Percentiles rank a stretch among this genome's conserved stretches.
phyloP scores from a whole-genome alignment of 1,284 basidiomycete species.

The Apiotrichum montevideense region DNA sequence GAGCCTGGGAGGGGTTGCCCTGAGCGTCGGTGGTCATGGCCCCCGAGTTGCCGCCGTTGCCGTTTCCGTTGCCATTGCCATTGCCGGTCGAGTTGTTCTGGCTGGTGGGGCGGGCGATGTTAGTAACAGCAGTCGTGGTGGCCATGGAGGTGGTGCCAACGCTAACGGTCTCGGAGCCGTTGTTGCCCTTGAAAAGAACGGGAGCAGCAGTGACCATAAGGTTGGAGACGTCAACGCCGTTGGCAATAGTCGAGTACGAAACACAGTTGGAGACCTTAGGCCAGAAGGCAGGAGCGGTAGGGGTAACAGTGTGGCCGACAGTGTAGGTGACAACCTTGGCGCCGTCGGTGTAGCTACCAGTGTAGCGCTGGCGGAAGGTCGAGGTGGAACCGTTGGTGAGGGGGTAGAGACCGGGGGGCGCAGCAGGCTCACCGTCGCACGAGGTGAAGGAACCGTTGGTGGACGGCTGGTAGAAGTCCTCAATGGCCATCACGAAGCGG shows the following conservation, averaged over 20 bases:
- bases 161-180: conserved; percentile 14
- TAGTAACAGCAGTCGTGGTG: conserved; percentile 12
- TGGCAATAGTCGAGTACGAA: conserved; percentile 44
- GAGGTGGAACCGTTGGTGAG: conserved; percentile 37
- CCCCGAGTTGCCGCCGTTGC: neutral
- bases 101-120: conserved; percentile 5
- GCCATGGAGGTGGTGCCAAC: conserved; percentile 26
- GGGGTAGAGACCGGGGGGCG: conserved; percentile 46
- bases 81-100: conserved; percentile 7
- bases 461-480: conserved; percentile 22
- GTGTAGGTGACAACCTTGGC: conserved; percentile 31
- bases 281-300: conserved; percentile 32
- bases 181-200: conserved; percentile 21
- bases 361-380: conserved; percentile 48
- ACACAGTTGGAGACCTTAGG: conserved; percentile 45
- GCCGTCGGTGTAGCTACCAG: conserved; percentile 32
- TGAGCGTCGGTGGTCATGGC: neutral
- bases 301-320: conserved; percentile 21
- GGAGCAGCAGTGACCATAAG: conserved; percentile 34
- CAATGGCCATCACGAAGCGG: conserved; percentile 47
- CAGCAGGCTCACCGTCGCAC: conserved; percentile 46
- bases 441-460: conserved; percentile 42
- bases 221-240: conserved; percentile 37
- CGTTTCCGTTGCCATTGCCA: conserved; percentile 5
- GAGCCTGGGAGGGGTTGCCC: conserved; percentile 1